These are phyloP conservation scores for Talinum fruticosum DNA, from an alignment of 148 eudicot genomes.

Conservation along the genomic window DNA sequence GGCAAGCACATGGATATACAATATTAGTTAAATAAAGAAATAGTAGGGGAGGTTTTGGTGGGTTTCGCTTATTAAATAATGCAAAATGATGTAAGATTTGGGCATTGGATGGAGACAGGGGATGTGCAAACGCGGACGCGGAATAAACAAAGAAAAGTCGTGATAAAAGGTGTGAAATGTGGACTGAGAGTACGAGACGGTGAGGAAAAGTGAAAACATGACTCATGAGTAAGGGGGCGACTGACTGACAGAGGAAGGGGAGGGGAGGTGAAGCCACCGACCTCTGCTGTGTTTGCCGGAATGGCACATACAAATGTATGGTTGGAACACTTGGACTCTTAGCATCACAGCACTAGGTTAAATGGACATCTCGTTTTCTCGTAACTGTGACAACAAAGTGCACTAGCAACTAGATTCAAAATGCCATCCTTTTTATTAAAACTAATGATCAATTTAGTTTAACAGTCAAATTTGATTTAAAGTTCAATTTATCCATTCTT, in stretches of 20 bases:
- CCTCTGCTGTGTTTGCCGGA: neutral
- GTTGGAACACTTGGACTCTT: neutral
- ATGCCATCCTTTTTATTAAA: too few species aligned
- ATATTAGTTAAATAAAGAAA: too few species aligned
- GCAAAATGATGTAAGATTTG: too few species aligned
- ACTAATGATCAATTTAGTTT: too few species aligned
- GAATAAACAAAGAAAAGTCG: neutral
- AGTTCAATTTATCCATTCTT: too few species aligned
- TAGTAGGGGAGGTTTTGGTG: neutral
- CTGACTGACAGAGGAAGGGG: neutral
- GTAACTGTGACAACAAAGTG: too few species aligned
- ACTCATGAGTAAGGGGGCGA: neutral
- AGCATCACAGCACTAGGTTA: too few species aligned
- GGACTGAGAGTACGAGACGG: neutral
- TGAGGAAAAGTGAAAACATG: neutral
- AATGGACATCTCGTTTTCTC: too few species aligned
- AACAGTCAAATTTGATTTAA: too few species aligned
- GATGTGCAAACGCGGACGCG: neutral
- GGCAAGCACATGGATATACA: neutral
- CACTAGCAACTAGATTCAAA: too few species aligned
- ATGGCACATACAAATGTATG: neutral
- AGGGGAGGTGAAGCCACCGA: neutral
- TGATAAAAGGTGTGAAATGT: neutral
- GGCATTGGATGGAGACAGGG: too few species aligned
- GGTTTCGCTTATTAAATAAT: neutral